Percentiles rank a stretch among this genome's conserved stretches.
Conservation (phyloP, 1,139 yeast genomes). For the Kurtzmaniella quercitrusa region DNA sequence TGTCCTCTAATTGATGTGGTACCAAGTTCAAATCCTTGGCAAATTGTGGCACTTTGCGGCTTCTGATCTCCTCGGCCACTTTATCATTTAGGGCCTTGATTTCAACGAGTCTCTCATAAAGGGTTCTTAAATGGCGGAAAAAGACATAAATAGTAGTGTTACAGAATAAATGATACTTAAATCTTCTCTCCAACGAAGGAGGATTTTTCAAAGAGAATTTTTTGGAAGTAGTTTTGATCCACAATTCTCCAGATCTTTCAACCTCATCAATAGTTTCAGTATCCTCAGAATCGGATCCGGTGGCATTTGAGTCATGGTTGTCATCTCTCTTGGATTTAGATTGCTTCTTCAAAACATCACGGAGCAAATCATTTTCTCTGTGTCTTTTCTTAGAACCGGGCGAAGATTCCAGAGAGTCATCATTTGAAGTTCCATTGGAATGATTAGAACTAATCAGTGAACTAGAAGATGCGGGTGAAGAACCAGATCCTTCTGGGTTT, state of each 20-base stretch:
- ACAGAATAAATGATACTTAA: constrained; percentile 73
- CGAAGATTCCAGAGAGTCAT: not conserved
- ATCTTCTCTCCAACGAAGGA: constrained; percentile 22
- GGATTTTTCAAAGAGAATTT: constrained; percentile 22
- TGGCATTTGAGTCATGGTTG: constrained; percentile 28
- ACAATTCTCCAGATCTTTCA: constrained; percentile 60
- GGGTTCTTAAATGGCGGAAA: constrained; percentile 77
- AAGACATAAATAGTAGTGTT: constrained; percentile 91
- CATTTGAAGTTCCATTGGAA: constrained; percentile 11
- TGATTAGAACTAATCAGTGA: no score
- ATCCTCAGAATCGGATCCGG: constrained; percentile 32
- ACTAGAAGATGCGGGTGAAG: constrained; percentile 7
- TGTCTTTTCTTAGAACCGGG: constrained; percentile 37
- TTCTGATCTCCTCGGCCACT: constrained; percentile 68
- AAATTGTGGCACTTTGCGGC: constrained; percentile 69
- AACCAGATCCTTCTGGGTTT: constrained; percentile 10
- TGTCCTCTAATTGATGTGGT: constrained; percentile 75
- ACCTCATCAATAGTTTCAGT: constrained; percentile 37
- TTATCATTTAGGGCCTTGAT: constrained; percentile 63
- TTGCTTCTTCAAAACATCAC: constrained; percentile 71
- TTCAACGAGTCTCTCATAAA: constrained; percentile 76
- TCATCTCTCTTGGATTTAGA: constrained; percentile 45
- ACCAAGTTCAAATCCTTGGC: constrained; percentile 84
- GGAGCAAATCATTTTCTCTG: constrained; percentile 63
- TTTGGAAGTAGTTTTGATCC: constrained; percentile 52